Conservation (phyloP, 2,329 filamentous ascomycete species). For the Metarhizium brunneum region DNA sequence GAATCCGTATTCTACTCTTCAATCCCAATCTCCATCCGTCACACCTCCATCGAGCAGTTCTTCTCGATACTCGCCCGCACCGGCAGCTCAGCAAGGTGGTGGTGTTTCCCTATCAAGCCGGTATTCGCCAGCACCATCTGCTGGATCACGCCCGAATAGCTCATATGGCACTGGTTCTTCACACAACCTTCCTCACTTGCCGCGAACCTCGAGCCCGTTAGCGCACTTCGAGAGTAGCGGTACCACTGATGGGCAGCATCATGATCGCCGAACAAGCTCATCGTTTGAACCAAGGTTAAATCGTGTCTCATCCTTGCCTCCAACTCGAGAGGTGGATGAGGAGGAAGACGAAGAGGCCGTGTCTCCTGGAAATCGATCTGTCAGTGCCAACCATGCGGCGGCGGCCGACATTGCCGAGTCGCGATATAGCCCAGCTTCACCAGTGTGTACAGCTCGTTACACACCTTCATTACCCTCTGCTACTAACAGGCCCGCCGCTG, state of each 20-base stretch:
- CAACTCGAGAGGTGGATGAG: constrained; percentile 54
- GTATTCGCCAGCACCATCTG: constrained; percentile 42
- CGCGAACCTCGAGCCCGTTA: constrained; percentile 56
- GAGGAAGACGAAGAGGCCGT: constrained; percentile 29
- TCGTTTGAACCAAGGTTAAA: constrained; percentile 46
- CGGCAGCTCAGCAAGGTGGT: constrained; percentile 29
- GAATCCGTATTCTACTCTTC: constrained; percentile 44
- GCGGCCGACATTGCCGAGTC: constrained; percentile 20
- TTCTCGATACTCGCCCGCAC: constrained; percentile 55
- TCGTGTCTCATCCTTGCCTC: constrained; percentile 47
- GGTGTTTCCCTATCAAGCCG: constrained; percentile 30
- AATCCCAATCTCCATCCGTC: constrained; percentile 22
- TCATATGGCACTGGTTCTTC: constrained; percentile 30
- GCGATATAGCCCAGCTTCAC: constrained; percentile 28
- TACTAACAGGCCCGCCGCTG: constrained; percentile 26
- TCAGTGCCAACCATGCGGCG: constrained; percentile 15
- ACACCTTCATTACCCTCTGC: constrained; percentile 39
- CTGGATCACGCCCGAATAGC: constrained; percentile 27
- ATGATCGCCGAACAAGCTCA: constrained; percentile 41
- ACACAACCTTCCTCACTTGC: constrained; percentile 47
- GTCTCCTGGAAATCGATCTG: constrained; percentile 14
- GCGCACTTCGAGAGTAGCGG: constrained; percentile 52
- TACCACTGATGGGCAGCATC: constrained; percentile 31
- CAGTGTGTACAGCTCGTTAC: constrained; percentile 25
- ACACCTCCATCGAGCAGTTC: constrained; percentile 25